Evolutionary conservation across 371 early-diverging fungal genomes (phyloP).

Genomic region (Apophysomyces variabilis): DNA sequence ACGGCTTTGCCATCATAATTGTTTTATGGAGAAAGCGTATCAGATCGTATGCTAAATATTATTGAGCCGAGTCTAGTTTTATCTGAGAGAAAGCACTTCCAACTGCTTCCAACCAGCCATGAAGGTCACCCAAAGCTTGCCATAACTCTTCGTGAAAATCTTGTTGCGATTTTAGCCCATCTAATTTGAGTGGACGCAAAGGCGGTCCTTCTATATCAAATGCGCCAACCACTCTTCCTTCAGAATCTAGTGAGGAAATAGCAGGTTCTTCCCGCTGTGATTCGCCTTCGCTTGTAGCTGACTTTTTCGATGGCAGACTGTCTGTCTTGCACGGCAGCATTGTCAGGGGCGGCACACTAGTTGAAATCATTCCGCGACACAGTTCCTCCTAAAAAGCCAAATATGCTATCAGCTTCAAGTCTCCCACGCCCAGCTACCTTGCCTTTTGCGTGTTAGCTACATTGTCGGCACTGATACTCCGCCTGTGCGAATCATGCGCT

Average conservation of each 20-base stretch:
- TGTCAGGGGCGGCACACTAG: slow-evolving; percentile 10
- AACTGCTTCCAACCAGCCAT: slow-evolving; percentile 37
- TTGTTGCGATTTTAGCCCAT: slow-evolving; percentile 27
- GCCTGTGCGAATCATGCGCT: slow-evolving; percentile 28
- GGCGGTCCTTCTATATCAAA: slow-evolving; percentile 9
- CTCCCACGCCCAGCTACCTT: not conserved
- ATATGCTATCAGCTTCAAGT: not conserved
- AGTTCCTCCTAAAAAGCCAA: slow-evolving; percentile 2
- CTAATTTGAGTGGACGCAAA: slow-evolving; percentile 28
- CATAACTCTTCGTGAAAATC: slow-evolving; percentile 37
- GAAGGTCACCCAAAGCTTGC: slow-evolving; percentile 31
- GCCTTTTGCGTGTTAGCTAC: slow-evolving; percentile 23
- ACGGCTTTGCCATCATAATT: not conserved
- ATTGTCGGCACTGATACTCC: slow-evolving; percentile 51
- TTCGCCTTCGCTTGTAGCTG: slow-evolving; percentile 17
- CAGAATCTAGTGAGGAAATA: not conserved
- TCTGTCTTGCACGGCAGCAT: slow-evolving; percentile 2
- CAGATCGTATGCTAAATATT: not conserved
- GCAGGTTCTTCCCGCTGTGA: slow-evolving; percentile 7
- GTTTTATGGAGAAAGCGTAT: not conserved
- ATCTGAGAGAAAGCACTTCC: slow-evolving; percentile 20
- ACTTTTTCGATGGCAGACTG: not conserved
- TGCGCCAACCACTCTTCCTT: not conserved
- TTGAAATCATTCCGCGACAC: not conserved
- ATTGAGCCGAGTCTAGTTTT: not conserved